phyloP scores from a whole-genome alignment of 345 rosid genomes.

The Psidium guajava region DNA sequence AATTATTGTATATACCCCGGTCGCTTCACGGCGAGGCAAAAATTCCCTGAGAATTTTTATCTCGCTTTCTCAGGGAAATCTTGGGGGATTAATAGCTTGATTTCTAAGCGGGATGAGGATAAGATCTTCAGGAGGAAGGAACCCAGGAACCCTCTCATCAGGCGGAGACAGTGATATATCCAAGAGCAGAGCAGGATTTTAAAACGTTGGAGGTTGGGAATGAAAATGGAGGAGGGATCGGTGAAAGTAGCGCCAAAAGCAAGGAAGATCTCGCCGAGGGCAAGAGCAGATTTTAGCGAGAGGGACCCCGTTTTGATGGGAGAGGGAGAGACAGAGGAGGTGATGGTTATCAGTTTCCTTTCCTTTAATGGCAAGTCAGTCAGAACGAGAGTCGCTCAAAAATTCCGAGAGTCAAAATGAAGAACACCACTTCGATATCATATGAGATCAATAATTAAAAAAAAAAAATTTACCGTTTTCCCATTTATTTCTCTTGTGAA shows the following conservation, averaged over 20 bases:
- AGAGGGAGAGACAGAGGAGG: not conserved
- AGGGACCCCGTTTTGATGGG: not conserved
- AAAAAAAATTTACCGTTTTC: not conserved
- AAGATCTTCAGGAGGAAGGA: conserved; percentile 75
- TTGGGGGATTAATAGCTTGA: conserved; percentile 27
- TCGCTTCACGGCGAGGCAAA: not conserved
- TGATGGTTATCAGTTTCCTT: not conserved
- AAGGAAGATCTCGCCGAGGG: conserved; percentile 20
- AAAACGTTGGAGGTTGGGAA: not conserved
- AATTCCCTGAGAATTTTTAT: conserved; percentile 10
- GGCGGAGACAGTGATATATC: not conserved
- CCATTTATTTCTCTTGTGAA: not conserved
- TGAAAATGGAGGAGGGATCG: not conserved
- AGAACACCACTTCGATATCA: no score
- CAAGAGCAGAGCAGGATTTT: not conserved
- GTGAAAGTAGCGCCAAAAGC: conserved; percentile 23
- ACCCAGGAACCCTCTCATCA: conserved; percentile 25
- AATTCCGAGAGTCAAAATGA: not conserved
- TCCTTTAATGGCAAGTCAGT: not conserved
- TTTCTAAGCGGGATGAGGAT: conserved; percentile 53
- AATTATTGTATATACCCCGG: not conserved
- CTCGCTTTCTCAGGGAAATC: conserved; percentile 21
- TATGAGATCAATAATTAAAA: not conserved
- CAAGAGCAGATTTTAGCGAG: not conserved
- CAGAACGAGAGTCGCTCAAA: not conserved